phyloP scores from a whole-genome alignment of 495 filamentous ascomycete species.

The Penicillium ucsense region DNA sequence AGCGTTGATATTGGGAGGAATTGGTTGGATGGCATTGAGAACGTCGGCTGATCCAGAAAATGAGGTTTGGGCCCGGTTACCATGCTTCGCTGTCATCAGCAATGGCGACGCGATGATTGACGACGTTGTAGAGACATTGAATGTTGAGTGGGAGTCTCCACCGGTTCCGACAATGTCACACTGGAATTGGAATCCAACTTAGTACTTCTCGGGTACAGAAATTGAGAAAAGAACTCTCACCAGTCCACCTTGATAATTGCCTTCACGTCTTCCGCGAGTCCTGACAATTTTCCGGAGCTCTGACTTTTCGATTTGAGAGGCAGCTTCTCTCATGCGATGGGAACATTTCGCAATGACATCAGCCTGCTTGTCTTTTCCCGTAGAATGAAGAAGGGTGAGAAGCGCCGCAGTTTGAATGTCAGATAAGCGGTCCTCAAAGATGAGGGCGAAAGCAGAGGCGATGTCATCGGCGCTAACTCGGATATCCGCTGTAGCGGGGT shows the following conservation, averaged over 20 bases:
- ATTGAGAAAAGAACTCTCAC: constrained; percentile 30
- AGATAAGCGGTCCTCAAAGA: constrained; percentile 78
- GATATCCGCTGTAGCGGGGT: constrained; percentile 46
- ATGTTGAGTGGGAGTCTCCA: constrained; percentile 91
- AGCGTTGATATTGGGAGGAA: constrained; percentile 59
- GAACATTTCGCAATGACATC: constrained; percentile 75
- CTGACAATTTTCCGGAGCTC: constrained; percentile 49
- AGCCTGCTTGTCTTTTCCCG: constrained; percentile 63
- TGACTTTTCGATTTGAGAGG: constrained; percentile 52
- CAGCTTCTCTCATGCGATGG: constrained; percentile 57
- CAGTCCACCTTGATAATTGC: constrained; percentile 60
- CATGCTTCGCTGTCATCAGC: constrained; percentile 84
- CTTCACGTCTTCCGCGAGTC: constrained; percentile 47
- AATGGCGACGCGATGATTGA: constrained; percentile 83
- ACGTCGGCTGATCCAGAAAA: constrained; percentile 93
- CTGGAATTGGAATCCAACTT: constrained; percentile 24
- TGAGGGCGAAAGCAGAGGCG: constrained; percentile 73
- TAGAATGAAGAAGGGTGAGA: constrained; percentile 82
- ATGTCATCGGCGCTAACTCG: constrained; percentile 69
- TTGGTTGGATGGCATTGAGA: constrained; percentile 58
- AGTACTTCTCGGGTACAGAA: neutral
- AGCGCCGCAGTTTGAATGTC: constrained; percentile 76
- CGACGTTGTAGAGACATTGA: constrained; percentile 92
- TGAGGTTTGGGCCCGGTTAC: constrained; percentile 91
- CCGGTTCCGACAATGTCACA: constrained; percentile 98